A percentile compares a stretch with the other conserved stretches of the same genome.
These are phyloP conservation scores for Hortiboletus flavorubellus DNA, from an alignment of 768 basidiomycete genomes.

Conservation along the genomic window DNA sequence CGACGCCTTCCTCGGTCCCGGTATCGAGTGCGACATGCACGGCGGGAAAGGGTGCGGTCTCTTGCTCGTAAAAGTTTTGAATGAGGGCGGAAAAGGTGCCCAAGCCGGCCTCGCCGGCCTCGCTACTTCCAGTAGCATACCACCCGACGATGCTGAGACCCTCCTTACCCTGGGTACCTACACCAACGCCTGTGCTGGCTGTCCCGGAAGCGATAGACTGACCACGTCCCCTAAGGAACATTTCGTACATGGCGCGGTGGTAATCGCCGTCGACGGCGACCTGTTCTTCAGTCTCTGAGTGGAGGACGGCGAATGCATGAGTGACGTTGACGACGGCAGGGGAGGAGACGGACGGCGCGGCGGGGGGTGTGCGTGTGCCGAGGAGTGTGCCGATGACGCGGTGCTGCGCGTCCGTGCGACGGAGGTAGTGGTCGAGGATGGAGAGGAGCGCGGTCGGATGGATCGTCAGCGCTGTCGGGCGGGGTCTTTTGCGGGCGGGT, in stretches of 20 bases:
- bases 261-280: constrained; percentile 97
- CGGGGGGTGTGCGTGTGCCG: constrained; percentile 61
- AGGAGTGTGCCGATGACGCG: constrained; percentile 96
- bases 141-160: constrained; percentile 94
- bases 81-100: constrained; percentile 96
- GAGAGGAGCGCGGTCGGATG: constrained; percentile 93
- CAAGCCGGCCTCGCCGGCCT: constrained; percentile 40
- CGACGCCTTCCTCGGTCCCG: constrained; percentile 58
- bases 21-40: constrained; percentile 92
- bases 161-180: constrained; percentile 35
- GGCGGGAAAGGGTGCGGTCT: constrained; percentile 83
- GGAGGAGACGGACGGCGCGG: constrained; percentile 17
- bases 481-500: constrained; percentile 44
- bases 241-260: constrained; percentile 88
- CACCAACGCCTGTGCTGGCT: constrained; percentile 15
- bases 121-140: constrained; percentile 74
- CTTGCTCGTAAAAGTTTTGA: constrained; percentile 96
- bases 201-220: constrained; percentile 33
- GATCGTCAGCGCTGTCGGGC: constrained; percentile 72
- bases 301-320: constrained; percentile 87
- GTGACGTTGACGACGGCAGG: constrained; percentile 58
- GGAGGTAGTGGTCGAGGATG: constrained; percentile 95
- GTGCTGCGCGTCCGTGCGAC: constrained; percentile 74
- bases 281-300: constrained; percentile 89
- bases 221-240: constrained; percentile 65